These are phyloP conservation scores for Amaranthus tricolor DNA, from an alignment of 179 eudicot species.

Conservation along the genomic window DNA sequence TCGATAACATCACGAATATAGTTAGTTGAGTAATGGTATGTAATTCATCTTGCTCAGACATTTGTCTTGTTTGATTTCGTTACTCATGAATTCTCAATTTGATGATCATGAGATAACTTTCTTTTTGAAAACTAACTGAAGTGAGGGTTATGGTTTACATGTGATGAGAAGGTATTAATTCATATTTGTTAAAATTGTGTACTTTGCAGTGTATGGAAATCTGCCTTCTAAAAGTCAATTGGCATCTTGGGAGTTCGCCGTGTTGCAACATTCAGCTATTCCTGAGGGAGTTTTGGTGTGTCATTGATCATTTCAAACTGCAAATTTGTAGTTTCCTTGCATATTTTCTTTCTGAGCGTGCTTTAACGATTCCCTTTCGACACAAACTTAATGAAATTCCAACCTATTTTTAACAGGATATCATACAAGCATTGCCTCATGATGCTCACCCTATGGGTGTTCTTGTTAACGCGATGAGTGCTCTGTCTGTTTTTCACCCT, in stretches of 20 bases:
- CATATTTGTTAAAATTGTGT: neutral
- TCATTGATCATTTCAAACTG: constrained; percentile 9
- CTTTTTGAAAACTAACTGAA: neutral
- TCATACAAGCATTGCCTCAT: constrained; percentile 95
- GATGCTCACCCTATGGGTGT: constrained; percentile 99
- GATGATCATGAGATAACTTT: neutral
- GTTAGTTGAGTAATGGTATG: neutral
- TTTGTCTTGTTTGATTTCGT: neutral
- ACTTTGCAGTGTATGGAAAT: constrained; percentile 79
- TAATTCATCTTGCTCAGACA: neutral
- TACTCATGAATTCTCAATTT: neutral
- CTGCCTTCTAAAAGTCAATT: constrained; percentile 80
- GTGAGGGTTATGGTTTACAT: neutral
- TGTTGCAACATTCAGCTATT: constrained; percentile 94
- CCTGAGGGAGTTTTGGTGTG: constrained; percentile 92
- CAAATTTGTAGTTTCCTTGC: neutral
- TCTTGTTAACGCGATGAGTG: constrained; percentile 92
- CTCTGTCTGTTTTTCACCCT: constrained; percentile 91
- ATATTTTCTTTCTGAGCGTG: neutral
- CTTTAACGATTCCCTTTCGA: neutral
- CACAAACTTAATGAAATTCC: no score
- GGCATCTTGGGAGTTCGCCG: constrained; percentile 93
- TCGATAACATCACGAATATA: neutral
- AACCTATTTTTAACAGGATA: constrained; percentile 63
- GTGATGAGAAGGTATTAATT: neutral